These are phyloP conservation scores for Lentinus brumalis DNA, from an alignment of 768 basidiomycete species.

Conservation along the genomic window DNA sequence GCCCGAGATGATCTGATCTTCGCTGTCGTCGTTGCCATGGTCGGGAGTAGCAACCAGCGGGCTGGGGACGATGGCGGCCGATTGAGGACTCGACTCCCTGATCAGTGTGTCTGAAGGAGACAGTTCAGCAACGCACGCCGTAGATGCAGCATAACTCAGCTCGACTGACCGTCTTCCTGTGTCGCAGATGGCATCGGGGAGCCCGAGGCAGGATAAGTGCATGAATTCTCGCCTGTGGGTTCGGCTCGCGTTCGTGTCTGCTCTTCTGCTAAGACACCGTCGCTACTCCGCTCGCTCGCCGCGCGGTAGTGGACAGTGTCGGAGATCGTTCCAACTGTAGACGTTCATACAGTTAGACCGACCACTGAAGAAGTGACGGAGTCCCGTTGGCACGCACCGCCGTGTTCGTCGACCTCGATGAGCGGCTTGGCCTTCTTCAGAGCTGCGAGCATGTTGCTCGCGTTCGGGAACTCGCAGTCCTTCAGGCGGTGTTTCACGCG, in stretches of 20 bases:
- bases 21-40: background rate
- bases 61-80: too few species aligned
- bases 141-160: too few species aligned
- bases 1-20: background rate
- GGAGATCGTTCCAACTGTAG: slow-evolving; percentile 6
- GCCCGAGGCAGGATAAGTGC: background rate
- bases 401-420: background rate
- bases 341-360: too few species aligned
- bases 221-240: background rate
- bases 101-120: too few species aligned
- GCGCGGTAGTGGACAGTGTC: background rate
- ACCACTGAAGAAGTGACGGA: background rate
- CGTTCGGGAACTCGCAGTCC: background rate
- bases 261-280: background rate
- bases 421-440: background rate
- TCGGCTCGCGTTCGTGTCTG: background rate
- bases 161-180: background rate
- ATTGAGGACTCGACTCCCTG: too few species aligned
- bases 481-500: background rate
- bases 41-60: too few species aligned
- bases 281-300: background rate
- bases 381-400: background rate
- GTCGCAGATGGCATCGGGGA: background rate
- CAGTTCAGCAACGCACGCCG: background rate
- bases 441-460: background rate